Percentiles rank a stretch among this genome's conserved stretches.
Conservation (phyloP, 2,329 filamentous ascomycete species). For the Trichoderma sp. region DNA sequence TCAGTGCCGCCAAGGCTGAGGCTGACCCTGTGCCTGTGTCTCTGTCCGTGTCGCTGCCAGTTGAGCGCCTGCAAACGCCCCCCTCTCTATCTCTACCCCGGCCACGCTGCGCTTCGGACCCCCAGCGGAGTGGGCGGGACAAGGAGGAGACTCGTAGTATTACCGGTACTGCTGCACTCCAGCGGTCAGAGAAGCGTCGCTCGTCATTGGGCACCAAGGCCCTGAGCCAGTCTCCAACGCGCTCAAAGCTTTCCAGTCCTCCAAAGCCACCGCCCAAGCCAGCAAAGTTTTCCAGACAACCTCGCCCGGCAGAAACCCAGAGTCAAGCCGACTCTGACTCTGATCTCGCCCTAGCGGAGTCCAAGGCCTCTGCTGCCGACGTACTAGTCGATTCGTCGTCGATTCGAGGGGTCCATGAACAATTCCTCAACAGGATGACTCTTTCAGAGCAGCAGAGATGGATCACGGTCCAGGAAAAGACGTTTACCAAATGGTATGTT, state of each 20-base stretch:
- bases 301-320: conserved; percentile 7
- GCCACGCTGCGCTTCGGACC: conserved; percentile 15
- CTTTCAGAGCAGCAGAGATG: conserved; percentile 64
- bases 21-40: neutral
- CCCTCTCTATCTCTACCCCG: conserved; percentile 18
- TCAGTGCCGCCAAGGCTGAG: neutral
- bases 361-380: conserved; percentile 34
- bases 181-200: conserved; percentile 20
- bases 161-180: conserved; percentile 2
- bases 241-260: conserved; percentile 17
- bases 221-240: conserved; percentile 10
- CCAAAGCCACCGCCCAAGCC: conserved; percentile 16
- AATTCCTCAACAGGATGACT: conserved; percentile 58
- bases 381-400: conserved; percentile 30
- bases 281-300: conserved; percentile 15
- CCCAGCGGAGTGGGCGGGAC: conserved; percentile 16
- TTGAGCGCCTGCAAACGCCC: conserved; percentile 11
- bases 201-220: conserved; percentile 25
- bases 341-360: conserved; percentile 35
- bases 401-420: conserved; percentile 49
- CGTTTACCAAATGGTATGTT: conserved; percentile 86
- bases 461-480: conserved; percentile 92
- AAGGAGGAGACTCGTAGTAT: conserved; percentile 13
- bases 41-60: neutral
- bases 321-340: neutral